Conservation (phyloP, 164 flowering plant species). For the Santalum album region DNA sequence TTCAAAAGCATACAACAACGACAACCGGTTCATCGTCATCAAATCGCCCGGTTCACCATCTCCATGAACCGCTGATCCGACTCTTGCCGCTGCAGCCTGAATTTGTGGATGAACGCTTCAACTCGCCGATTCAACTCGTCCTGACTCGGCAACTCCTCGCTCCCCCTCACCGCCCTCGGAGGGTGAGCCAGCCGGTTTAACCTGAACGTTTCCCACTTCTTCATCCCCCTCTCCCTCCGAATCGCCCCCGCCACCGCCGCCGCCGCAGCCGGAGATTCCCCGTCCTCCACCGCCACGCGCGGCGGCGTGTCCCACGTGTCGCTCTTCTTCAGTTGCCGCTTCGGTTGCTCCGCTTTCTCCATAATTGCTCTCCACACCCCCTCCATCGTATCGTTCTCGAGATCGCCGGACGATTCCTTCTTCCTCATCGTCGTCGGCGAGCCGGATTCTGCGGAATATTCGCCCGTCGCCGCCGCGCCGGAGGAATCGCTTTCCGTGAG, state of each 20-base stretch:
- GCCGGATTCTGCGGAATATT: too few relatives aligned
- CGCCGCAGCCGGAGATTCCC: not conserved
- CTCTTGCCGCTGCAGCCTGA: constrained; percentile 31
- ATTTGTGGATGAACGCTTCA: constrained; percentile 32
- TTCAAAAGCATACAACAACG: too few relatives aligned
- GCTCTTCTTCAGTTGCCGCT: not conserved
- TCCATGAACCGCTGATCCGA: constrained; percentile 14
- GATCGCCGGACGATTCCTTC: too few relatives aligned
- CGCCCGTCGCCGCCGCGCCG: too few relatives aligned
- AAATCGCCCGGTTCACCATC: too few relatives aligned
- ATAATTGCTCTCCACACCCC: not conserved
- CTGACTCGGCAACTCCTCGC: constrained; percentile 18
- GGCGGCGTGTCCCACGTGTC: constrained; percentile 1
- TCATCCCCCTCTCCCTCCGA: not conserved
- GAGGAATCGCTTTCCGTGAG: too few relatives aligned
- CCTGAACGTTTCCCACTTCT: not conserved
- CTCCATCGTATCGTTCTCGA: not conserved
- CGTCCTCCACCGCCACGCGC: not conserved
- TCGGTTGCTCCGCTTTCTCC: not conserved
- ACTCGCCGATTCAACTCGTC: constrained; percentile 30
- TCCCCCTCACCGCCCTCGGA: constrained; percentile 8
- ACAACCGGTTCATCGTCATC: too few relatives aligned
- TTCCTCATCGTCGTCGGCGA: not conserved
- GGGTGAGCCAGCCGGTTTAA: not conserved
- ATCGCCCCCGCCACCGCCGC: not conserved